Conservation (phyloP, 306 rosid species). For the Quercus mongolica region DNA sequence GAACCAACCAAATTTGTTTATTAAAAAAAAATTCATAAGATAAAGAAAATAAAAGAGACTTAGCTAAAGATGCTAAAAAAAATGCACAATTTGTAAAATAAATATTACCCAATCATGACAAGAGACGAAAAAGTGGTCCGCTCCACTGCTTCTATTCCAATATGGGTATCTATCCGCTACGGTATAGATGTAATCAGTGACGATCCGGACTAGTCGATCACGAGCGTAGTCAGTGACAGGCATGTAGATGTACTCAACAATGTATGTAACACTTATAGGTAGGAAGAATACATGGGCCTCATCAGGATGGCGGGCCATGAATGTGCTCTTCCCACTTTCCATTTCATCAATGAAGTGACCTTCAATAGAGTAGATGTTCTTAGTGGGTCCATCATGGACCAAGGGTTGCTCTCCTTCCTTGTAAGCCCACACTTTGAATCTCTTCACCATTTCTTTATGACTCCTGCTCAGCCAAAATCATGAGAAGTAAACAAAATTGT, state of each 20-base stretch:
- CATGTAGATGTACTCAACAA: slow-evolving; percentile 39
- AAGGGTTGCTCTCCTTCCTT: slow-evolving; percentile 73
- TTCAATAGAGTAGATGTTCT: slow-evolving; percentile 53
- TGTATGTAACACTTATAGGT: slow-evolving; percentile 47
- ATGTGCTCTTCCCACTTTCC: slow-evolving; percentile 33
- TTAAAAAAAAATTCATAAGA: no score
- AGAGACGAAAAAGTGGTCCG: slow-evolving; percentile 69
- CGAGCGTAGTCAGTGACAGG: slow-evolving; percentile 50
- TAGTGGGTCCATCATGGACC: slow-evolving; percentile 53
- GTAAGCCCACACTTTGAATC: slow-evolving; percentile 67
- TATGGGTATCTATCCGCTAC: slow-evolving; percentile 45
- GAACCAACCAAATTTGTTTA: no score
- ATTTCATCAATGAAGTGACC: slow-evolving; percentile 70
- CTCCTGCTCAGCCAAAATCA: slow-evolving; percentile 36
- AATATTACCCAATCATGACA: slow-evolving; percentile 77
- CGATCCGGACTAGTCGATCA: slow-evolving; percentile 36
- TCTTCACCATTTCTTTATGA: slow-evolving; percentile 68
- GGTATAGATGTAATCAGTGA: slow-evolving; percentile 44
- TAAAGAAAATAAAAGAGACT: background rate
- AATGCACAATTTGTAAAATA: background rate
- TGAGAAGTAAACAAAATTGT: background rate
- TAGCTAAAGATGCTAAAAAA: background rate
- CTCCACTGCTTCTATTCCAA: slow-evolving; percentile 66
- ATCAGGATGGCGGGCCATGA: slow-evolving; percentile 45
- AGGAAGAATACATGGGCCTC: slow-evolving; percentile 64